These are phyloP conservation scores for Echinosophora koreensis DNA, from an alignment of 306 rosid genomes.

Conservation along the genomic window DNA sequence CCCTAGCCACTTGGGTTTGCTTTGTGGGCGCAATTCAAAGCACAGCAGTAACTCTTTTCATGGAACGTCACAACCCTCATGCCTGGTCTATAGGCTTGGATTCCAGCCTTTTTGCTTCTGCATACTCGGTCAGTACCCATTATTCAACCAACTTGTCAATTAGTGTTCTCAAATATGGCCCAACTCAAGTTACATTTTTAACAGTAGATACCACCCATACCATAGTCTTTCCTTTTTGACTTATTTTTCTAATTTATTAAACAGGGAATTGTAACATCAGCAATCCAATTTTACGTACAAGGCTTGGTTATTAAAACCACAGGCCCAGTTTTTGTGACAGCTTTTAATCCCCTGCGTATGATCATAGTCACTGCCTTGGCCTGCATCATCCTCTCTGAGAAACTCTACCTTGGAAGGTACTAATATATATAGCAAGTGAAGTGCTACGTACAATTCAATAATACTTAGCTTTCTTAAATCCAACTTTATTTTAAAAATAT, in stretches of 20 bases:
- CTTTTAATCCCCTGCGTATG: conserved; percentile 81
- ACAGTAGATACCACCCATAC: not conserved
- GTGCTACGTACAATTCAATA: not conserved
- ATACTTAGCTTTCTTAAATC: not conserved
- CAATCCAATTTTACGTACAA: conserved; percentile 75
- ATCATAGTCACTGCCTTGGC: conserved; percentile 63
- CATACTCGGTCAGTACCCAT: conserved; percentile 61
- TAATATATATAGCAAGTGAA: not conserved
- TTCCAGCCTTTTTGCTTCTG: conserved; percentile 60
- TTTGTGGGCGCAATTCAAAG: conserved; percentile 69
- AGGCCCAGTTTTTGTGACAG: conserved; percentile 83
- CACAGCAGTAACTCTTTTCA: conserved; percentile 52
- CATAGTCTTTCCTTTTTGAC: not conserved
- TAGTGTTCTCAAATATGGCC: not conserved
- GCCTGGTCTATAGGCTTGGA: conserved; percentile 69
- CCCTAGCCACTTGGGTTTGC: conserved; percentile 76
- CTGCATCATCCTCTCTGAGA: conserved; percentile 64
- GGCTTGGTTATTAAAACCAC: conserved; percentile 65
- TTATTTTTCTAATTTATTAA: not conserved
- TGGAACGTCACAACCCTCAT: conserved; percentile 52
- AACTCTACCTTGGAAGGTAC: conserved; percentile 79
- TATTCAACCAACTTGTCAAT: not conserved
- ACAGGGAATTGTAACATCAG: conserved; percentile 76
- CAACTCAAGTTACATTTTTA: not conserved
- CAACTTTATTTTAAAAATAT: not conserved